Percentiles rank a stretch among this genome's conserved stretches.
Evolutionary conservation across 495 filamentous ascomycete species (phyloP).

Genomic region (Polyplosphaeria fusca): DNA sequence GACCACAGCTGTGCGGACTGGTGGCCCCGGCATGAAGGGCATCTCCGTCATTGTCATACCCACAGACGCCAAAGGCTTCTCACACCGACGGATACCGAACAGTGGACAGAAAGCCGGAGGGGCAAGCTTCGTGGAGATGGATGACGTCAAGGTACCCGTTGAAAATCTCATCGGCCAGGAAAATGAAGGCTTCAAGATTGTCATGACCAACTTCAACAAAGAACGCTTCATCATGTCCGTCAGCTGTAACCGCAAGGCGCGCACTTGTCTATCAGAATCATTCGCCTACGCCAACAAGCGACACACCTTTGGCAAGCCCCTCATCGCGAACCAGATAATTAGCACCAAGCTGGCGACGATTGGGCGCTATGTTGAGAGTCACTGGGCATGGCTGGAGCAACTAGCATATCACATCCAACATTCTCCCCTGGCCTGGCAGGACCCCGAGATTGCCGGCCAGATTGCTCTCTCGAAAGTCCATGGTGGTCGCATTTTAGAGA

Average conservation of each 20-base stretch:
- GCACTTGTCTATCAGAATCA: conserved; percentile 37
- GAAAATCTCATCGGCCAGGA: conserved; percentile 42
- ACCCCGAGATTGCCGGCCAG: conserved; percentile 40
- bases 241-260: conserved; percentile 40
- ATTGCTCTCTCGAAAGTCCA: conserved; percentile 54
- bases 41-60: conserved; percentile 37
- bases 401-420: conserved; percentile 41
- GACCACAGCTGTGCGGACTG: conserved; percentile 38
- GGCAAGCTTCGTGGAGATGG: conserved; percentile 39
- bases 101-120: conserved; percentile 42
- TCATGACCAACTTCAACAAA: conserved; percentile 45
- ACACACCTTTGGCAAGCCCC: conserved; percentile 41
- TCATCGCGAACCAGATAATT: conserved; percentile 42
- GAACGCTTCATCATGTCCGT: conserved; percentile 43
- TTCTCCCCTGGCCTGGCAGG: conserved; percentile 37
- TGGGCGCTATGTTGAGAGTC: conserved; percentile 40
- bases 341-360: conserved; percentile 39
- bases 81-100: conserved; percentile 28
- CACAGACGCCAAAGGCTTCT: conserved; percentile 21
- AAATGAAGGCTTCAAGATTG: conserved; percentile 41
- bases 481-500: conserved; percentile 54
- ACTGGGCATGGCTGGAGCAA: conserved; percentile 50
- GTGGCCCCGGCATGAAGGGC: conserved; percentile 33
- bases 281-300: conserved; percentile 41
- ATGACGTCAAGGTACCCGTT: conserved; percentile 41